These are phyloP conservation scores for Alnus rubra DNA, from an alignment of 306 rosid genomes.

Conservation along the genomic window DNA sequence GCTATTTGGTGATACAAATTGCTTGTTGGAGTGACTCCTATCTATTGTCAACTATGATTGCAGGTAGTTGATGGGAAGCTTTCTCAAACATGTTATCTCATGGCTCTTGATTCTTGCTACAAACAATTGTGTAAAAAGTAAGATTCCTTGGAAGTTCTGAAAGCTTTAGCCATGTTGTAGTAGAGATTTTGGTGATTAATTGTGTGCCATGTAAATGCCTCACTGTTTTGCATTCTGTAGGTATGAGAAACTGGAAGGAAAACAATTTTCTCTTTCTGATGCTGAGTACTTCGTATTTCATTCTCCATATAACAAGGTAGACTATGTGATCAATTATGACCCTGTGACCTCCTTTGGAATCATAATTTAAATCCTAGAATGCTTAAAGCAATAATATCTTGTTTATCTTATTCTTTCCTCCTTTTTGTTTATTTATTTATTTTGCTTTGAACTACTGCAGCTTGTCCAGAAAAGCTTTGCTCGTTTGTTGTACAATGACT, in stretches of 20 bases:
- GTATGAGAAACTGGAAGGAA: conserved; percentile 79
- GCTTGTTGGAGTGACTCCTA: conserved; percentile 21
- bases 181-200: conserved; percentile 1
- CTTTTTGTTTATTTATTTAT: not conserved
- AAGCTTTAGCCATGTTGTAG: conserved; percentile 1
- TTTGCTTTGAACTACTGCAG: conserved; percentile 46
- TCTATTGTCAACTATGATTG: conserved; percentile 21
- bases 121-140: conserved; percentile 72
- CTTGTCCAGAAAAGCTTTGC: conserved; percentile 98
- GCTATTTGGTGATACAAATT: conserved; percentile 20
- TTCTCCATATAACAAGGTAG: conserved; percentile 98
- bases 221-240: conserved; percentile 46
- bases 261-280: conserved; percentile 72
- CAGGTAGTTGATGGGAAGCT: conserved; percentile 99
- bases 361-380: conserved; percentile 11
- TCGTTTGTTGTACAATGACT: conserved; percentile 76
- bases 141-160: conserved; percentile 28
- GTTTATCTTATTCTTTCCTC: conserved; percentile 5
- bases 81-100: conserved; percentile 94
- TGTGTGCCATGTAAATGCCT: conserved; percentile 19
- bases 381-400: conserved; percentile 17
- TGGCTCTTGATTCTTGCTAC: conserved; percentile 95
- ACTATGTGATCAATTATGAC: conserved; percentile 16
- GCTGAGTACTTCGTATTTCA: conserved; percentile 83
- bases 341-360: not conserved